A percentile compares a stretch with the other conserved stretches of the same genome.
Evolutionary conservation across 208 protist species (phyloP).

Genomic region (Balamuthia mandrillaris): DNA sequence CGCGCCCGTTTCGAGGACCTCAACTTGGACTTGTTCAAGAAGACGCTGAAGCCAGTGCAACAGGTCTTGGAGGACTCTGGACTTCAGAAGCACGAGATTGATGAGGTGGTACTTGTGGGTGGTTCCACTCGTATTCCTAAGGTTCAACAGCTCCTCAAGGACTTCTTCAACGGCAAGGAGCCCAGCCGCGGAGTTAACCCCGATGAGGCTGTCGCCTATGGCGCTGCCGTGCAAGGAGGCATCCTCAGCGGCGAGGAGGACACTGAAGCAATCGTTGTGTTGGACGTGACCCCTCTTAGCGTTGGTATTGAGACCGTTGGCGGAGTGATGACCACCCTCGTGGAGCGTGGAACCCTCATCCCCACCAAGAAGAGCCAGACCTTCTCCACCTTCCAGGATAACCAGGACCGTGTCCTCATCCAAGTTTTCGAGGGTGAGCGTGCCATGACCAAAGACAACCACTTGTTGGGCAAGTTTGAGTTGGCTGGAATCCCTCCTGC

Average conservation of each 20-base stretch:
- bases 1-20: constrained; percentile 91
- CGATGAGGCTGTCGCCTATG: constrained; percentile 97
- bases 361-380: constrained; percentile 89
- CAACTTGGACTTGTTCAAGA: constrained; percentile 93
- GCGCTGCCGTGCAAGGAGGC: constrained; percentile 95
- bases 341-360: constrained; percentile 86
- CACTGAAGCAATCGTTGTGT: constrained; percentile 68
- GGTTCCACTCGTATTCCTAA: constrained; percentile 95
- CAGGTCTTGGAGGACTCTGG: constrained; percentile 90
- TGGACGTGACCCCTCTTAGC: constrained; percentile 89
- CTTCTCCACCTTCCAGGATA: constrained; percentile 92
- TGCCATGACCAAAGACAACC: constrained; percentile 96
- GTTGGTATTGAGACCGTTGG: constrained; percentile 90
- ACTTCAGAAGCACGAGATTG: constrained; percentile 89
- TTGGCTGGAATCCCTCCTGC: constrained; percentile 93
- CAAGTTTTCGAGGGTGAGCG: constrained; percentile 97
- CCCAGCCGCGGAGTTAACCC: constrained; percentile 89
- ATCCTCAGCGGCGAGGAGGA: constrained; percentile 79
- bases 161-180: constrained; percentile 93
- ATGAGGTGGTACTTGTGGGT: constrained; percentile 96
- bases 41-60: constrained; percentile 88
- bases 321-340: constrained; percentile 90
- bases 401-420: constrained; percentile 85
- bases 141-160: constrained; percentile 90
- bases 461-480: constrained; percentile 95